Evolutionary conservation across 768 basidiomycete species (phyloP), one percentile per base, ranked within the genome.

Genomic region (Candolleomyces aberdarensis): DNA sequence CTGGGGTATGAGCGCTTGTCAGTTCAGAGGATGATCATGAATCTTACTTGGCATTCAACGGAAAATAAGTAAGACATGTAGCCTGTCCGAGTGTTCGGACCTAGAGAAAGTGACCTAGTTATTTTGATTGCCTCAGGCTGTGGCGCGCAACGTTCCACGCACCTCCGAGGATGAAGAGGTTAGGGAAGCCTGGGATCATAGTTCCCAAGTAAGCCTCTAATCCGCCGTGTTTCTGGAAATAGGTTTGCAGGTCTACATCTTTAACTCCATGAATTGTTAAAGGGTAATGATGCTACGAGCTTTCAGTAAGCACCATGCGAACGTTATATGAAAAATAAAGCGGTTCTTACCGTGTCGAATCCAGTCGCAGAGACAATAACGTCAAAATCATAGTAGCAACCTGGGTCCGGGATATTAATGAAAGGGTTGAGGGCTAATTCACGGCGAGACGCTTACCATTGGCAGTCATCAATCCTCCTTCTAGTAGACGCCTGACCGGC

Each of bases 161-260:
- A 53, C 52, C 52, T 77, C 81, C 82, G 22, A 70, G 64, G 5
- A 82, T 56, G 64, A 71, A 80, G 59, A 79, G 75, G 62, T 82
- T 82, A 0, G 81, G 81, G 64, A 83, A 83, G 11, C 75, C 75
- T 32, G 81, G 78, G 4, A 78, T 59, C 5, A 72, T 70, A 1
- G 77, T 80, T 29, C 79, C 80, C 8, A 76, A 65, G 64, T 82
- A 82, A 17, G 80, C 80, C 50, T 73, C 72, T 10, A 80, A 77
- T 0, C 80, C 80, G 0, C 71, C 71, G n/a, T 75, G 67, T 7
- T 70, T 62, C 11, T 74, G 69, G 59, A 70, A 80, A 59, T 78
- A 81, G 51, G 77, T 75, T 62, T 76, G 72, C n/a, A 80, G 20
- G 3, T 29, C 67, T 2, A 75, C 74, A 53, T 69, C 62, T 3